Conservation (phyloP, 139 green algal species). For the Spirogloea muscicola region DNA sequence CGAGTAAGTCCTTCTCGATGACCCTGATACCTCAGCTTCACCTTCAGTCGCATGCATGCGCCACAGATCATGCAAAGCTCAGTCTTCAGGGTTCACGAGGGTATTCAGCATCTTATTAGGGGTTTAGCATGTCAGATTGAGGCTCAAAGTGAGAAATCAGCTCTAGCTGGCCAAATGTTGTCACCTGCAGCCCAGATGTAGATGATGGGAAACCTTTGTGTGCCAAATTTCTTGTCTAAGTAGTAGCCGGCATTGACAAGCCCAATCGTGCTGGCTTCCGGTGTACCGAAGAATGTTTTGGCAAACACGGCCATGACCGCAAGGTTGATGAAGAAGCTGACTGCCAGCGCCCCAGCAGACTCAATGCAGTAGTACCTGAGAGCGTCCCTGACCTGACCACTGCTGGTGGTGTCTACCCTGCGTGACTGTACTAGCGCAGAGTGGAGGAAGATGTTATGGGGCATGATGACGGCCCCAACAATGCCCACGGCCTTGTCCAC, state of each 20-base stretch:
- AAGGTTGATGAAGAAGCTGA: slow-evolving; percentile 47
- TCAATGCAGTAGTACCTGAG: slow-evolving; percentile 45
- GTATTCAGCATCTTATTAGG: no score
- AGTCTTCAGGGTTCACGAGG: no score
- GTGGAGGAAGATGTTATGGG: slow-evolving; percentile 48
- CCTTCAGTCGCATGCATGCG: no score
- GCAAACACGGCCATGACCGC: slow-evolving; percentile 42
- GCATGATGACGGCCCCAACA: slow-evolving; percentile 48
- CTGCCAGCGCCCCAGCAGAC: slow-evolving; percentile 6
- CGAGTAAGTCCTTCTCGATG: no score
- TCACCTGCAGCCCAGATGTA: slow-evolving; percentile 34
- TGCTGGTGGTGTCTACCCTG: slow-evolving; percentile 6
- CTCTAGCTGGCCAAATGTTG: no score
- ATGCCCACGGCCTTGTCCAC: slow-evolving; percentile 31
- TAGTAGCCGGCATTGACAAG: slow-evolving; percentile 32
- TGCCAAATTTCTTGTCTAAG: slow-evolving; percentile 40
- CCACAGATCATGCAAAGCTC: no score
- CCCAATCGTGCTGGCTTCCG: slow-evolving; percentile 2
- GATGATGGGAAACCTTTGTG: slow-evolving; percentile 11
- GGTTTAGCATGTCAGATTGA: no score
- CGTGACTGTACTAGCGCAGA: slow-evolving; percentile 47
- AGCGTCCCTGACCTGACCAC: slow-evolving; percentile 13
- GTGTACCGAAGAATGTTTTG: slow-evolving; percentile 30
- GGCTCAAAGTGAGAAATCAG: no score
- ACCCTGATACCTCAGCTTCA: no score